These are phyloP conservation scores for Kwoniella shandongensis DNA, from an alignment of 768 basidiomycete species.

Conservation along the genomic window DNA sequence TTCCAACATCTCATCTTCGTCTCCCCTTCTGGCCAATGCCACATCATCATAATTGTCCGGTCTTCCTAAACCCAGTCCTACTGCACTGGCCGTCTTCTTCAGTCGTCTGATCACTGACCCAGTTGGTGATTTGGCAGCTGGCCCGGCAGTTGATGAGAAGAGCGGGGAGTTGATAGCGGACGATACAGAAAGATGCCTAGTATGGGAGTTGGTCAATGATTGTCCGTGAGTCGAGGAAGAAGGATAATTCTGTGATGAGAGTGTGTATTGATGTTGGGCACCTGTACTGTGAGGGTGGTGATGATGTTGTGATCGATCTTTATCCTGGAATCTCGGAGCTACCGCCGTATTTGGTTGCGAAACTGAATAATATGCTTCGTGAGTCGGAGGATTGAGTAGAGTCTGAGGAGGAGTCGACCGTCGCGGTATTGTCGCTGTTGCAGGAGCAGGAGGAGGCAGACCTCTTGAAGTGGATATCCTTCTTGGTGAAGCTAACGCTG, in stretches of 20 bases:
- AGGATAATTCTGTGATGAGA: slow-evolving; percentile 2
- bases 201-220: slow-evolving; percentile 12
- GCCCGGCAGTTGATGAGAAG: slow-evolving; percentile 2
- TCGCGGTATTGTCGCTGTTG: background rate
- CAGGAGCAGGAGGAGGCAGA: background rate
- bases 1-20: slow-evolving; percentile 33
- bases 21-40: slow-evolving; percentile 2
- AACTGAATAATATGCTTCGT: slow-evolving; percentile 40
- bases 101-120: slow-evolving; percentile 29
- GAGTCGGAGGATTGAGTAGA: slow-evolving; percentile 28
- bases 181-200: slow-evolving; percentile 18
- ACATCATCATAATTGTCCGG: slow-evolving; percentile 27
- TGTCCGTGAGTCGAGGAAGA: background rate
- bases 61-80: slow-evolving; percentile 35
- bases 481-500: slow-evolving; percentile 34
- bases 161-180: slow-evolving; percentile 18
- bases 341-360: slow-evolving; percentile 37
- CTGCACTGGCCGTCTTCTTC: slow-evolving; percentile 38
- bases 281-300: background rate
- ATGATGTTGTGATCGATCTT: slow-evolving; percentile 4
- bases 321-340: slow-evolving; percentile 31
- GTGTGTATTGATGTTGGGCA: background rate
- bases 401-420: slow-evolving; percentile 13
- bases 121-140: slow-evolving; percentile 21
- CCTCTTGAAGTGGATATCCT: slow-evolving; percentile 35